Base-by-base conservation (phyloP, 2,329 filamentous ascomycete genomes). In the Fusarium sororula region DNA sequence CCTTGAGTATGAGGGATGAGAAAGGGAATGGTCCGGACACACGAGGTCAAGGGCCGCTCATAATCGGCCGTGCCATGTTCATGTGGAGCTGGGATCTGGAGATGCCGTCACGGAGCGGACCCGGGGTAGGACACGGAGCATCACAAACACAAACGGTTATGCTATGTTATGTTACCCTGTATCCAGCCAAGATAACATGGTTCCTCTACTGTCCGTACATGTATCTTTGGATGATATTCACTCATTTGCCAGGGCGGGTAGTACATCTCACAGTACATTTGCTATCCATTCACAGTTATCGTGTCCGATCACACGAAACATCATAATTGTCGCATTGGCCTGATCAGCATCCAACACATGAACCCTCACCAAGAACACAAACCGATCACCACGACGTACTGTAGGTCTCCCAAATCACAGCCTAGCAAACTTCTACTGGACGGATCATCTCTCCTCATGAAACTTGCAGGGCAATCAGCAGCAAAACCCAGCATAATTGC, bases 101-200 rank as follows among this genome's bases (percentile, higher is more conserved):
- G 55, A 69, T 74, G 59, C 59, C 68, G 66, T 72, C 45, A 73
- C 75, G 68, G 72, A 62, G 62, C 73, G 70, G 70, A 47, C 64
- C 61, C 62, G 51, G 64, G 60, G 55, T 53, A 66, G 24, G 57
- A 64, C 74, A 77, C 72, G 66, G 70, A 75, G 64, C 51, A 55
- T 42, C 48, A 63, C 44, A 38, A 51, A 45, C 48, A 65, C 44
- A 41, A 53, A 53, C 30, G 24, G 63, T 58, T 41, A 55, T n/a
- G 62, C 39, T 51, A 35, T n/a, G 62, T 45, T 35, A 51, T 24
- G 26, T 41, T 76, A 78, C 73, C 76, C 73, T 78, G 66, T 62
- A 72, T 48, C 32, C 2, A 50, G 8, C n/a, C 26, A 28, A 13
- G 42, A 38, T 28, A 42, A 55, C 26, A 37, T 50, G 32, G 28